Evolutionary conservation across 2,329 filamentous ascomycete genomes (phyloP).

Genomic region (Paecilomyces fulvus): DNA sequence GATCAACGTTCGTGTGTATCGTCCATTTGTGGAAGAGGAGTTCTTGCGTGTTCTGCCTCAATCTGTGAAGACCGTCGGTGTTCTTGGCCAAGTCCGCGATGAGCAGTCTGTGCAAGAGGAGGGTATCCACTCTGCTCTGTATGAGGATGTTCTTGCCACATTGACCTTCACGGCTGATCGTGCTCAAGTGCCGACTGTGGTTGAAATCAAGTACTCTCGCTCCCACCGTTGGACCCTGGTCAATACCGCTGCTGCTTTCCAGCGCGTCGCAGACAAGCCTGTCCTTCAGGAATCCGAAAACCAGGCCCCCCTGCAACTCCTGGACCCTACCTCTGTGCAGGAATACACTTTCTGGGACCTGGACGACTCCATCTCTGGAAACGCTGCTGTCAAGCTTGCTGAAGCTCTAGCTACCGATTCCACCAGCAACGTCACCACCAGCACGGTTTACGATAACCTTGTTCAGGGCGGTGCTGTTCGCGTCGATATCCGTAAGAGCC

Average conservation of each 20-base stretch:
- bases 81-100: conserved; percentile 80
- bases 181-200: conserved; percentile 53
- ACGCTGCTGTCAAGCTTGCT: conserved; percentile 55
- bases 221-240: conserved; percentile 55
- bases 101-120: conserved; percentile 64
- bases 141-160: conserved; percentile 81
- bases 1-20: conserved; percentile 85
- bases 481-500: conserved; percentile 75
- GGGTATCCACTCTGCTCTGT: conserved; percentile 74
- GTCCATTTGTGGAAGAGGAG: conserved; percentile 89
- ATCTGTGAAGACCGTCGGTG: conserved; percentile 66
- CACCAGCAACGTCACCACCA: conserved; percentile 52
- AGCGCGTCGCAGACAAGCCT: conserved; percentile 35
- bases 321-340: conserved; percentile 51
- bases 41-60: conserved; percentile 76
- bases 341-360: conserved; percentile 94
- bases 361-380: conserved; percentile 61
- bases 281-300: conserved; percentile 27
- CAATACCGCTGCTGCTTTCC: conserved; percentile 37
- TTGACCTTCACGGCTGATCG: conserved; percentile 69
- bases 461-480: conserved; percentile 68
- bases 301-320: conserved; percentile 42
- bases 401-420: conserved; percentile 54
- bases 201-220: conserved; percentile 86
- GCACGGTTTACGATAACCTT: conserved; percentile 53